Base-by-base conservation (phyloP, 441 rosid species). In the Pelargonium australe region DNA sequence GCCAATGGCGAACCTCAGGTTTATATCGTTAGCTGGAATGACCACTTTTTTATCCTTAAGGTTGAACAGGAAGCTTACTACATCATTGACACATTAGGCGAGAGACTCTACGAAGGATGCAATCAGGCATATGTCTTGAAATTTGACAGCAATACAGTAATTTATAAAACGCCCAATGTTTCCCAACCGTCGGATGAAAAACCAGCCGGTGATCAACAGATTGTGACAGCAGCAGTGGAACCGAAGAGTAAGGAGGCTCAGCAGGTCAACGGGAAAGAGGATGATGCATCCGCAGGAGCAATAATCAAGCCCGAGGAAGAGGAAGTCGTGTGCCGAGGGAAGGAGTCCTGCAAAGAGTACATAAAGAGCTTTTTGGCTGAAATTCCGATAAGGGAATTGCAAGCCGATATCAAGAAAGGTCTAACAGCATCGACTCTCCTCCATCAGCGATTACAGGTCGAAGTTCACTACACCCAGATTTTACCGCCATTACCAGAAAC, bases 341-440 rank as follows among this genome's bases (percentile, higher is more conserved):
- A 87, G 78, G 90, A 88, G 63, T 82, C 93, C 2, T 92, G 98
- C 86, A 90, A 87, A 83, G 96, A 90, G 83, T 92, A 90, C 57
- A 82, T 92, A 71, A 92, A 88, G 88, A 90, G 85, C 79, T 92
- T 92, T 76, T 85, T 92, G 53, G 98, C 98, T 4, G 93, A 96
- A 14, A 90, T 92, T 45, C 96, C 98, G 0, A 84, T 92, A 31
- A 78, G 95, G 71, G 93, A 92, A 80, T 74, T 86, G 58, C 87
- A 85, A 83, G 91, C 82, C 1, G 98, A 92, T 76, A 81, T 86
- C 72, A 89, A 85, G 87, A 88, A 82, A 73, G 98, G 98, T 60
- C 51, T 87, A 69, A 84, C 85, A 66, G 74, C 83, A 53, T 82
- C 95, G 0, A 85, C 89, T 4, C 83, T 82, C 14, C 85, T 87